Evolutionary conservation across 768 basidiomycete species (phyloP).

Genomic region (Suillus paluster): DNA sequence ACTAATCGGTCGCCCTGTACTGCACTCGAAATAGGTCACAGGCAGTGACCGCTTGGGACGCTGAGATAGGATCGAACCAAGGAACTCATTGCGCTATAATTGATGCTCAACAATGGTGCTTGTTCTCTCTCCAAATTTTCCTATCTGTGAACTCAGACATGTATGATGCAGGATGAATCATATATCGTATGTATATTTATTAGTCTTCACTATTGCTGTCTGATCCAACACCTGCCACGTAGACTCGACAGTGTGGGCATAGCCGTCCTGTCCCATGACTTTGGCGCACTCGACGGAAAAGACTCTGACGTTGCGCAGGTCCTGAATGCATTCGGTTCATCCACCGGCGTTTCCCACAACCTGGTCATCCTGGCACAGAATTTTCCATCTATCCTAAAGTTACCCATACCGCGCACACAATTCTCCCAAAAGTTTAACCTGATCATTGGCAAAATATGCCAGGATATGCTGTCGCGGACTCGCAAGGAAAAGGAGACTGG

Average conservation of each 20-base stretch:
- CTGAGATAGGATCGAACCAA: neutral
- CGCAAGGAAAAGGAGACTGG: slow-evolving; percentile 37
- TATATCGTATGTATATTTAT: neutral
- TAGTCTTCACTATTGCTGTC: neutral
- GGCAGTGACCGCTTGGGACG: neutral
- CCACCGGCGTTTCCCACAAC: slow-evolving; percentile 15
- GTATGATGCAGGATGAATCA: neutral
- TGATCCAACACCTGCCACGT: neutral
- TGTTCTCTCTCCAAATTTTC: neutral
- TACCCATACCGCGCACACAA: slow-evolving; percentile 35
- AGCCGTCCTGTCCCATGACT: slow-evolving; percentile 51
- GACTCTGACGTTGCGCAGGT: slow-evolving; percentile 25
- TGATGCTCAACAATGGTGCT: slow-evolving; percentile 1
- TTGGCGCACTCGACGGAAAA: slow-evolving; percentile 44
- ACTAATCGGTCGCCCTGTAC: neutral
- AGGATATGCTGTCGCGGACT: slow-evolving; percentile 35
- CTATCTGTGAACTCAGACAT: neutral
- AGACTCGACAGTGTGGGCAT: slow-evolving; percentile 51
- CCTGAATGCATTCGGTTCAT: slow-evolving; percentile 29
- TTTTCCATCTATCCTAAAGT: slow-evolving; percentile 34
- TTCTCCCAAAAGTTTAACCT: slow-evolving; percentile 30
- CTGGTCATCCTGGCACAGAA: slow-evolving; percentile 23
- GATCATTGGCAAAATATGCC: slow-evolving; percentile 40
- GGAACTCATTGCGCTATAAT: neutral
- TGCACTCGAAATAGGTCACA: neutral